A percentile compares a stretch with the other conserved stretches of the same genome.
Evolutionary conservation across 139 green algal genomes (phyloP).

Genomic region (Chlamydomonas schloesseri): DNA sequence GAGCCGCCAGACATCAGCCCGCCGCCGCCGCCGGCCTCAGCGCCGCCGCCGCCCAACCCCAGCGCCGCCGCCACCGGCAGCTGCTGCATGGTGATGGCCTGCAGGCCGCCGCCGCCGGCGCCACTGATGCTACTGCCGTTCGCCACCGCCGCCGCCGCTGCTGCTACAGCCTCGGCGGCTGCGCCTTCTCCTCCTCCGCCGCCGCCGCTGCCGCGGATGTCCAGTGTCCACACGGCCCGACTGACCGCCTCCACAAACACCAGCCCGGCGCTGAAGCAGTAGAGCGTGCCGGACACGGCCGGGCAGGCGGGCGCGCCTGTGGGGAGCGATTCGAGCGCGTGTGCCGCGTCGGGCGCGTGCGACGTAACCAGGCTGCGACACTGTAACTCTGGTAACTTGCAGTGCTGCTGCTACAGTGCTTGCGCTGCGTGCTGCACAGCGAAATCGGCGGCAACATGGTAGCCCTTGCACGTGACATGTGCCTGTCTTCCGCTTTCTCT

Average conservation of each 20-base stretch:
- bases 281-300: conserved; percentile 23
- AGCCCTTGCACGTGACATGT: no score
- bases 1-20: neutral
- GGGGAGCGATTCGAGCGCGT: no score
- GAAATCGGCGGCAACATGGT: no score
- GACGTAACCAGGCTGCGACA: no score
- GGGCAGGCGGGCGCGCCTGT: conserved; percentile 28
- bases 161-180: no score
- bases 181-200: no score
- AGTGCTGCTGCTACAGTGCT: no score
- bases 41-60: neutral
- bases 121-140: no score
- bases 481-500: no score
- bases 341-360: no score
- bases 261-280: conserved; percentile 48
- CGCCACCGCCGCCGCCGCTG: neutral
- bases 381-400: no score
- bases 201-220: conserved; percentile 5
- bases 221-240: conserved; percentile 41
- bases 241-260: conserved; percentile 35
- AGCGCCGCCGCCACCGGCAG: conserved; percentile 7
- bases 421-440: no score
- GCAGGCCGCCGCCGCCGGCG: neutral
- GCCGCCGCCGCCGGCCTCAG: neutral
- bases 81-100: conserved; percentile 50